Percentiles rank a stretch among this genome's conserved stretches.
These are phyloP conservation scores for Fusarium incarnatum DNA, from an alignment of 2,329 filamentous ascomycete species.

Conservation along the genomic window DNA sequence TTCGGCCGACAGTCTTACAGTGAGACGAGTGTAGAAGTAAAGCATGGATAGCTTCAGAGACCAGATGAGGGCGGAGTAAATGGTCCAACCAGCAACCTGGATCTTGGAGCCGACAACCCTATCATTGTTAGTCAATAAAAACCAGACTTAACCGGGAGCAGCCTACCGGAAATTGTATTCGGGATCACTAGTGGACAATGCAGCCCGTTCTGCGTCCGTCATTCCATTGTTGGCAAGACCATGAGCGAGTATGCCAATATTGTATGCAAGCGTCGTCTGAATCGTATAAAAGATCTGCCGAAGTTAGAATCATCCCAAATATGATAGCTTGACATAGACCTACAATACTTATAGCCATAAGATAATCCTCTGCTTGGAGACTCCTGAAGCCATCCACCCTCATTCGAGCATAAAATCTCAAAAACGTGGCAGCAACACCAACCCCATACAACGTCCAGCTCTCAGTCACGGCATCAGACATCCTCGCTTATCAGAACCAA, in stretches of 20 bases:
- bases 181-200: constrained; percentile 54
- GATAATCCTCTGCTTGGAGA: constrained; percentile 48
- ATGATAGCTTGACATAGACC: no score
- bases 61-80: constrained; percentile 65
- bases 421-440: constrained; percentile 42
- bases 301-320: no score
- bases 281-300: constrained; percentile 62
- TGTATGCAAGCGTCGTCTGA: constrained; percentile 62
- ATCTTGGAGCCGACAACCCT: constrained; percentile 66
- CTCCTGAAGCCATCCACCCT: constrained; percentile 40
- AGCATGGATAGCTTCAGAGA: constrained; percentile 66
- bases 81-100: constrained; percentile 65
- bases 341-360: constrained; percentile 42
- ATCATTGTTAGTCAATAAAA: not conserved
- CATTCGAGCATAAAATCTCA: constrained; percentile 49
- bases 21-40: constrained; percentile 66
- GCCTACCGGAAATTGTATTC: constrained; percentile 55
- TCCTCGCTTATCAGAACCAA: constrained; percentile 10
- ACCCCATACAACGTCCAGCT: constrained; percentile 47
- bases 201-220: constrained; percentile 59
- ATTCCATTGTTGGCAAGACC: constrained; percentile 68
- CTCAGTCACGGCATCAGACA: constrained; percentile 36
- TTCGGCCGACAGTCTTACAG: constrained; percentile 38
- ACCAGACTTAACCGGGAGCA: no score
- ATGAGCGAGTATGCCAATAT: constrained; percentile 57